Conservation (phyloP, 345 rosid genomes). For the Abelmoschus esculentus region DNA sequence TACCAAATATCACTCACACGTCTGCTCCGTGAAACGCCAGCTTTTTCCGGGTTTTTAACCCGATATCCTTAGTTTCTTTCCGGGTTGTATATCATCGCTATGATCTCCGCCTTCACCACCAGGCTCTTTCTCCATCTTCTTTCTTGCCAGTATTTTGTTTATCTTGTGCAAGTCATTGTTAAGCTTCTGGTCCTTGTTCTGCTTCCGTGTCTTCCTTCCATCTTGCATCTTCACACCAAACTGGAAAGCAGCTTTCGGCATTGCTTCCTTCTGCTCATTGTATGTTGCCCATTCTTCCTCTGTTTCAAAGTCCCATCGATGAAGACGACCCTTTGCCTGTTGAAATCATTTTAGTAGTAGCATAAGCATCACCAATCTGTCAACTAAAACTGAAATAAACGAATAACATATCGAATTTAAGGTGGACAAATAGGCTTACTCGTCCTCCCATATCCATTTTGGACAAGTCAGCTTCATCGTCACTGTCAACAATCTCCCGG, state of each 20-base stretch:
- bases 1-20: too few relatives aligned
- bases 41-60: not conserved
- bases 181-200: conserved; percentile 92
- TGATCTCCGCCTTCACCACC: conserved; percentile 48
- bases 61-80: conserved; percentile 50
- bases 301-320: conserved; percentile 95
- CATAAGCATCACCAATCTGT: not conserved
- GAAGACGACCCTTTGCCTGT: conserved; percentile 96
- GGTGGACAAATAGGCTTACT: conserved; percentile 33
- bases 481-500: conserved; percentile 86
- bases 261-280: conserved; percentile 98
- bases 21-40: not conserved
- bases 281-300: conserved; percentile 97
- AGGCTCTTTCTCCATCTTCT: conserved; percentile 68
- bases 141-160: conserved; percentile 79
- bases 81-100: conserved; percentile 37
- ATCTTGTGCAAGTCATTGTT: conserved; percentile 85
- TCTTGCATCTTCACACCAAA: conserved; percentile 99
- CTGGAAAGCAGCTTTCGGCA: conserved; percentile 99
- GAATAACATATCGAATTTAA: not conserved
- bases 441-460: conserved; percentile 99
- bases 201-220: conserved; percentile 88
- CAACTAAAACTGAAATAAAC: not conserved
- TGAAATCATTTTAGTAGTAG: not conserved
- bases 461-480: conserved; percentile 86